These are phyloP conservation scores for Aristolochia fimbriata DNA, from an alignment of 164 flowering plant species.

Conservation along the genomic window DNA sequence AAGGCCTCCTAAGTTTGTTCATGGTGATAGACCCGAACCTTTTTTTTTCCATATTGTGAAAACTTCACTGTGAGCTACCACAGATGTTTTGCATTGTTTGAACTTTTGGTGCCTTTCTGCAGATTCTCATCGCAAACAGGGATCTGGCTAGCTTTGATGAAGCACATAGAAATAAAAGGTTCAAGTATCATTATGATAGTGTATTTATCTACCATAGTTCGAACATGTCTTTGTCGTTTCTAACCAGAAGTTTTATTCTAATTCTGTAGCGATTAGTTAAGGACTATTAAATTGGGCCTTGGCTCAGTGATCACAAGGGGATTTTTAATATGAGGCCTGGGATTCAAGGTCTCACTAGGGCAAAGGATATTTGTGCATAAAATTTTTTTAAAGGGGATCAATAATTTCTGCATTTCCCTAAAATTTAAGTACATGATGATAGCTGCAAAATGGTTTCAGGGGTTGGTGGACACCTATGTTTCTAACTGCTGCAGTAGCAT, in stretches of 20 bases:
- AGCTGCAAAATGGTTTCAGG: constrained; percentile 22
- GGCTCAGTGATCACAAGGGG: neutral
- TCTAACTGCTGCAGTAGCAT: constrained; percentile 66
- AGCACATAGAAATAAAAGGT: constrained; percentile 43
- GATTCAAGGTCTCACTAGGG: too few relatives aligned
- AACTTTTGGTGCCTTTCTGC: constrained; percentile 11
- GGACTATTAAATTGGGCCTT: neutral
- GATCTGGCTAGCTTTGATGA: constrained; percentile 38
- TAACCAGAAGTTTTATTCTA: too few relatives aligned
- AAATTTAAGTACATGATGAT: constrained; percentile 1
- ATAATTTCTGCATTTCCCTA: neutral
- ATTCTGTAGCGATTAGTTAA: neutral
- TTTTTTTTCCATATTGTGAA: neutral
- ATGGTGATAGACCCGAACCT: constrained; percentile 30
- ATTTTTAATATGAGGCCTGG: too few relatives aligned
- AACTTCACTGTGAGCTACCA: neutral
- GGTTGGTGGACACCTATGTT: constrained; percentile 97
- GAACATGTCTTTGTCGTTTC: too few relatives aligned
- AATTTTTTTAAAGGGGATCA: neutral
- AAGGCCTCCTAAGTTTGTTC: constrained; percentile 68
- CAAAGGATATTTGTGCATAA: too few relatives aligned
- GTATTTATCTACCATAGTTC: neutral
- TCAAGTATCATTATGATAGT: constrained; percentile 2
- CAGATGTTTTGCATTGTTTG: neutral
- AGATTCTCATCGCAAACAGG: constrained; percentile 78